A percentile compares a stretch with the other conserved stretches of the same genome.
These are phyloP conservation scores for Candida nitratophila DNA, from an alignment of 805 yeast genomes.

Conservation along the genomic window DNA sequence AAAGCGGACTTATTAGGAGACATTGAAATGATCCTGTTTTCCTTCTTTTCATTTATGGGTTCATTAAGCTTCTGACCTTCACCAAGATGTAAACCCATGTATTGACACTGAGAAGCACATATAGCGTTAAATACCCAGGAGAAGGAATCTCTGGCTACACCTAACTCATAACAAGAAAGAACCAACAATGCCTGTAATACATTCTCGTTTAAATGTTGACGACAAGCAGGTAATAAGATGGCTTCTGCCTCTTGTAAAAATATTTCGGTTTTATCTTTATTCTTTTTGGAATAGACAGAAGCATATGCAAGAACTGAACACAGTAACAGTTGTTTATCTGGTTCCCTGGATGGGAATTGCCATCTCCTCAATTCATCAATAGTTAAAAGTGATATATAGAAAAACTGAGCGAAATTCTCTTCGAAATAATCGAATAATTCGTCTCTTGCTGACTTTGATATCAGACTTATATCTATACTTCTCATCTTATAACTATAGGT, in stretches of 20 bases:
- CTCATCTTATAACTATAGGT: not conserved
- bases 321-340: conserved; percentile 21
- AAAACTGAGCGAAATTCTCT: conserved; percentile 20
- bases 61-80: conserved; percentile 3
- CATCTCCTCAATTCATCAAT: conserved; percentile 18
- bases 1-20: conserved; percentile 15
- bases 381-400: conserved; percentile 15
- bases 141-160: conserved; percentile 24
- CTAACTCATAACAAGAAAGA: conserved; percentile 26
- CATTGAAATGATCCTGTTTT: conserved; percentile 4
- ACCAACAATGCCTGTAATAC: conserved; percentile 22
- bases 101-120: conserved; percentile 24
- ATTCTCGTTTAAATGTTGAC: conserved; percentile 14
- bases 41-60: not conserved
- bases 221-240: conserved; percentile 16
- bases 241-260: conserved; percentile 20
- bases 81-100: conserved; percentile 17
- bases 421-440: conserved; percentile 14
- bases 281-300: conserved; percentile 13
- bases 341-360: conserved; percentile 20
- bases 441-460: conserved; percentile 2
- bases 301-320: conserved; percentile 25
- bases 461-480: conserved; percentile 8
- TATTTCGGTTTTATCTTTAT: conserved; percentile 5
- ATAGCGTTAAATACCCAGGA: conserved; percentile 28